Percentiles rank a stretch among this genome's conserved stretches.
phyloP scores from a whole-genome alignment of 345 rosid species.

The Bruguiera gymnorhiza region DNA sequence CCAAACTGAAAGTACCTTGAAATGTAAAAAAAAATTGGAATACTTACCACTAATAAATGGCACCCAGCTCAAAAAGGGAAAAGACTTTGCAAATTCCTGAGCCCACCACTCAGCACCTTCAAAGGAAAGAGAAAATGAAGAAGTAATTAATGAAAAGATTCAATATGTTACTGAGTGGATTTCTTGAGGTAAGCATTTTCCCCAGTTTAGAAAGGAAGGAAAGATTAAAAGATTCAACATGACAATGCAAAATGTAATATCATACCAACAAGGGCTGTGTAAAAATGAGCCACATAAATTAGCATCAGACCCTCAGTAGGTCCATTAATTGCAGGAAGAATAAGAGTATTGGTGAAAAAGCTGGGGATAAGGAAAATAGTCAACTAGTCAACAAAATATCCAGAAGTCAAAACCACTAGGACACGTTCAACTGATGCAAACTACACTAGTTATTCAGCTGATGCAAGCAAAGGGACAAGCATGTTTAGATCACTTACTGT shows the following conservation, averaged over 20 bases:
- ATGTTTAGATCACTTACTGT: constrained; percentile 49
- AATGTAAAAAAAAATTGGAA: constrained; percentile 2
- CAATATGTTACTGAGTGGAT: background rate
- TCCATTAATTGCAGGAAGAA: constrained; percentile 90
- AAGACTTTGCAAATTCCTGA: constrained; percentile 58
- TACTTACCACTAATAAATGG: constrained; percentile 64
- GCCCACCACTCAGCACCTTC: constrained; percentile 97
- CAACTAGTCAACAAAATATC: constrained; percentile 8
- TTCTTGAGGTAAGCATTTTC: background rate
- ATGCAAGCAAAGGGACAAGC: constrained; percentile 4
- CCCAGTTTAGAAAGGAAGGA: background rate
- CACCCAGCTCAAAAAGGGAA: constrained; percentile 78
- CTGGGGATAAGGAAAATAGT: constrained; percentile 40
- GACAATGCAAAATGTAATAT: constrained; percentile 7
- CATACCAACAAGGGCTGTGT: constrained; percentile 85
- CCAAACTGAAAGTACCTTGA: background rate
- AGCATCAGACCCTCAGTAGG: constrained; percentile 96
- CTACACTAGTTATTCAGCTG: background rate
- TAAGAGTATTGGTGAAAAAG: constrained; percentile 87
- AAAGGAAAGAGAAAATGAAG: background rate
- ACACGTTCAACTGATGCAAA: background rate
- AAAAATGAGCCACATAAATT: constrained; percentile 69
- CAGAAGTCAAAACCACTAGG: background rate
- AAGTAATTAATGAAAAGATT: background rate
- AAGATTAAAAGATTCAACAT: background rate